Conservation (phyloP, 257 asterid genomes). For the Sherardia arvensis region DNA sequence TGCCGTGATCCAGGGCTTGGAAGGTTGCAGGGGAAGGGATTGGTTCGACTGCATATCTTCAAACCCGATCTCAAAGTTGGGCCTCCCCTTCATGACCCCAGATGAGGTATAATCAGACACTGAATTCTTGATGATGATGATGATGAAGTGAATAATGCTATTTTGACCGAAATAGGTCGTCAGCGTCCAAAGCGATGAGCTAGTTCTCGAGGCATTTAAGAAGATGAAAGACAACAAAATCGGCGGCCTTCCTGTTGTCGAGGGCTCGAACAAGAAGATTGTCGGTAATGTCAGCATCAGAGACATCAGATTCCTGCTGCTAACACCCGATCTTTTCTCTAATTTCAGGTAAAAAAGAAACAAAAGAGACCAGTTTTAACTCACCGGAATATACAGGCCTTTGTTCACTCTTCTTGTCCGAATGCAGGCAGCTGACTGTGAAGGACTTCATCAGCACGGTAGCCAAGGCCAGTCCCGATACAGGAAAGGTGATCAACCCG, state of each 20-base stretch:
- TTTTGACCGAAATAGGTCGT: slow-evolving; percentile 37
- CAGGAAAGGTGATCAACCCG: slow-evolving; percentile 37
- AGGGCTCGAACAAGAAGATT: slow-evolving; percentile 45
- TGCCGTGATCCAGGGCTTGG: slow-evolving; percentile 71
- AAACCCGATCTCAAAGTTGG: slow-evolving; percentile 50
- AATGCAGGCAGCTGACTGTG: slow-evolving; percentile 56
- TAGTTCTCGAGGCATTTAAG: slow-evolving; percentile 75
- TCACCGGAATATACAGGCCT: neutral
- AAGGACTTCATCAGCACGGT: slow-evolving; percentile 53
- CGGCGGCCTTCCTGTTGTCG: slow-evolving; percentile 77
- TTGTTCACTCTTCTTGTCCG: neutral
- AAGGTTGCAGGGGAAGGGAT: slow-evolving; percentile 66
- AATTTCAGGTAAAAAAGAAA: slow-evolving; percentile 41
- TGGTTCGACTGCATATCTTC: slow-evolving; percentile 73
- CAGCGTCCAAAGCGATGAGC: slow-evolving; percentile 40
- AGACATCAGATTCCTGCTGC: slow-evolving; percentile 77
- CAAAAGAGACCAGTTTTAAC: neutral
- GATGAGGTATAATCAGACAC: slow-evolving; percentile 35
- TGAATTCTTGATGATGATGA: neutral
- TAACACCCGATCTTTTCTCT: slow-evolving; percentile 65
- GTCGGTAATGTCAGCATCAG: slow-evolving; percentile 80
- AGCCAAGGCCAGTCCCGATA: slow-evolving; percentile 32
- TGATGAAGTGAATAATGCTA: neutral
- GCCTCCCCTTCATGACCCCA: slow-evolving; percentile 75
- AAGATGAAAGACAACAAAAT: slow-evolving; percentile 74